Percentiles rank a stretch among this genome's conserved stretches.
Evolutionary conservation across 2,329 filamentous ascomycete species (phyloP).

Genomic region (Exophiala viscosa): DNA sequence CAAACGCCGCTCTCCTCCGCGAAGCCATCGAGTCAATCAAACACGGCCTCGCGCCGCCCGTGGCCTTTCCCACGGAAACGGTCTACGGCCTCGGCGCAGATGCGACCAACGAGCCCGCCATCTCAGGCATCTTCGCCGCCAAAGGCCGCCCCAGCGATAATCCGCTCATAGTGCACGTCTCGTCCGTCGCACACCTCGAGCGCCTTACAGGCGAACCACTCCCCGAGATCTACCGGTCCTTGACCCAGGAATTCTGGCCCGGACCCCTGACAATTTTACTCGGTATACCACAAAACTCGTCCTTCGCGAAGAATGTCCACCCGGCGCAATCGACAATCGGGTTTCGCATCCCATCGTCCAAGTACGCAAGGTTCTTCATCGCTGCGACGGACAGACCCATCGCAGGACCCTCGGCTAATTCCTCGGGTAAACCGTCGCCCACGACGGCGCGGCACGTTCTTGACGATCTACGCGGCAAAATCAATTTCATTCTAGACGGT

Average conservation of each 20-base stretch:
- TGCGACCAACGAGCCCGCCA: conserved; percentile 77
- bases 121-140: conserved; percentile 85
- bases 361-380: conserved; percentile 85
- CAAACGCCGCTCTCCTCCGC: conserved; percentile 17
- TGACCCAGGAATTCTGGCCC: conserved; percentile 87
- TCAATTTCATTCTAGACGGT: conserved; percentile 84
- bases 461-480: conserved; percentile 76
- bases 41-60: conserved; percentile 50
- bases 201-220: conserved; percentile 41
- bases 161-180: conserved; percentile 85
- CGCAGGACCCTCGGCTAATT: conserved; percentile 90
- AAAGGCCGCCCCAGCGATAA: conserved; percentile 93
- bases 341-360: conserved; percentile 79
- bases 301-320: conserved; percentile 85
- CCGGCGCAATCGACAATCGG: conserved; percentile 81
- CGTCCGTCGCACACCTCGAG: conserved; percentile 24
- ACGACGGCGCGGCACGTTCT: conserved; percentile 86
- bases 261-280: conserved; percentile 89
- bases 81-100: conserved; percentile 97
- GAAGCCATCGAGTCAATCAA: conserved; percentile 25
- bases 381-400: conserved; percentile 72
- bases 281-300: conserved; percentile 64
- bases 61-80: conserved; percentile 95
- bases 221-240: conserved; percentile 69
- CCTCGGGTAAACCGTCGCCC: conserved; percentile 86